Evolutionary conservation across 805 yeast species (phyloP), one percentile per base, ranked within the genome.

Genomic region (Candida sanyiensis): DNA sequence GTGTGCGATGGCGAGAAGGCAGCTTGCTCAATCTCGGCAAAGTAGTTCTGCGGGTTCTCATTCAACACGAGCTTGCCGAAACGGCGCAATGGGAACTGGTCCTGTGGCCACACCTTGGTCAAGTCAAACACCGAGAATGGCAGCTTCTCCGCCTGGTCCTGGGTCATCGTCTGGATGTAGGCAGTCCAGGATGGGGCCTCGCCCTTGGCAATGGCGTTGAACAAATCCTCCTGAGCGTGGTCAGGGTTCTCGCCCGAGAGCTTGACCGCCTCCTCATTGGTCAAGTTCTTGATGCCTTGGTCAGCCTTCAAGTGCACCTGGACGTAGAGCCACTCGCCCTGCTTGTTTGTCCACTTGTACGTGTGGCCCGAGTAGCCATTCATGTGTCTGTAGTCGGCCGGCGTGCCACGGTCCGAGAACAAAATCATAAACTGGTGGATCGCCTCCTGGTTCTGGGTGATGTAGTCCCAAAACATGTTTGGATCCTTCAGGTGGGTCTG

Each of bases 71-170:
- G 67, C 60, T 78, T 80, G 60, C 95, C 96, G 58, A 87, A 80
- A 61, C 79, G 78, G 62, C 95, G 77, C 66, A 87, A 64, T 56
- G 96, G 96, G 72, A 77, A 87, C 41, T 86, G 80, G 51, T 66
- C 67, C 58, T 87, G 94, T 25, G 96, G 87, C 96, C 96, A 87
- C 40, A 84, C 83, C 69, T 88, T 88, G 47, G 96, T 87, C 61
- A 87, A 71, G 64, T 87, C 96, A 58, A 84, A 86, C 32, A 88
- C 89, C 6, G 90, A 82, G 65, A 83, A 86, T 57, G 82, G 81
- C 35, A 75, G 74, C 44, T 76, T 63, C 62, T 80, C 73, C 44
- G 95, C 87, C 63, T 87, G 79, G 51, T 77, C 84, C 45, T 75
- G 75, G 25, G 95, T 83, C 95, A 87, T 87, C 32, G 85, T 74